Evolutionary conservation across 2,329 filamentous ascomycete species (phyloP).

Genomic region (Penicillium occitanis): DNA sequence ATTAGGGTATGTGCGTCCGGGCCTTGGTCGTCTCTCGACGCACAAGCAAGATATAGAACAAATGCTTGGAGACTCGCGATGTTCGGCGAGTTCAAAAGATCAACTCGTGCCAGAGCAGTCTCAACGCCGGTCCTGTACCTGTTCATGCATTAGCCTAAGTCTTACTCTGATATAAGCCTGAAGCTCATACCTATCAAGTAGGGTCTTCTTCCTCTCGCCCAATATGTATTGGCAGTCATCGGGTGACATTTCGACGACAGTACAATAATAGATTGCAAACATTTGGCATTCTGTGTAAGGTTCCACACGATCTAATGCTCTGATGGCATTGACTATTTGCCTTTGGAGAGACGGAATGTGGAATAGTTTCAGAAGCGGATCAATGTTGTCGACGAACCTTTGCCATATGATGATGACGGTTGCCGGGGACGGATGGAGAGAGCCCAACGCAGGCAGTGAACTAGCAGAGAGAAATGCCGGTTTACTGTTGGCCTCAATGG

Average conservation of each 20-base stretch:
- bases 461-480: background rate
- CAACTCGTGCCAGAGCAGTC: background rate
- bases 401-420: constrained; percentile 13
- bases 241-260: background rate
- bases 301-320: background rate
- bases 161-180: background rate
- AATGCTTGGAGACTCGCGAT: constrained; percentile 7
- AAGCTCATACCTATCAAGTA: background rate
- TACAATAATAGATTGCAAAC: constrained; percentile 9
- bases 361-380: constrained; percentile 7
- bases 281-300: background rate
- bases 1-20: constrained; percentile 4
- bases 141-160: background rate
- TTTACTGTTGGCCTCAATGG: background rate
- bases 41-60: background rate
- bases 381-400: constrained; percentile 8
- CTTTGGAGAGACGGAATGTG: background rate
- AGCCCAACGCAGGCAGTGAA: background rate
- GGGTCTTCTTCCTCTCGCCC: background rate
- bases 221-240: background rate
- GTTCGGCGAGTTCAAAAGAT: background rate
- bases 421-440: background rate
- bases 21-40: background rate
- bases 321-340: background rate
- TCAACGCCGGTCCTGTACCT: background rate